These are phyloP conservation scores for Phytophthora fragariaefolia DNA, from an alignment of 352 stramenopile genomes.

Conservation along the genomic window DNA sequence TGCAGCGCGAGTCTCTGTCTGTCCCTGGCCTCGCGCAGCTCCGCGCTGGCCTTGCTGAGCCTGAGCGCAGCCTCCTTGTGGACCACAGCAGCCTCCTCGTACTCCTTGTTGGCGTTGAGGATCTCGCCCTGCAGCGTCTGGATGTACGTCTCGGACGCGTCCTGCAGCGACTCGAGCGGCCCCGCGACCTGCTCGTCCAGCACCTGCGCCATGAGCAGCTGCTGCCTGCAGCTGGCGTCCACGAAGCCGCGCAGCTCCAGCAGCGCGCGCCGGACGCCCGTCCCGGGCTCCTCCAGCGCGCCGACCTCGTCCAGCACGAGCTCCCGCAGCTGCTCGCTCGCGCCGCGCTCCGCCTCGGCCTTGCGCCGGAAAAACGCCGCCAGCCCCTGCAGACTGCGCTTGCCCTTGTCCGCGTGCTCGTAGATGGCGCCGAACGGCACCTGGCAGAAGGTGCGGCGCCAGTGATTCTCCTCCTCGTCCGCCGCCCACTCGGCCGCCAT, in stretches of 20 bases:
- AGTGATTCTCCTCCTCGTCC: constrained; percentile 83
- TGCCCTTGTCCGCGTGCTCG: constrained; percentile 78
- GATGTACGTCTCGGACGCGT: constrained; percentile 80
- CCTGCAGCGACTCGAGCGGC: constrained; percentile 79
- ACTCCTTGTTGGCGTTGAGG: constrained; percentile 77
- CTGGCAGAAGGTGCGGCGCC: constrained; percentile 88
- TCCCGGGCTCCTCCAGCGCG: constrained; percentile 71
- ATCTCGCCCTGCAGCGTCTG: constrained; percentile 82
- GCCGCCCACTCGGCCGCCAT: constrained; percentile 37
- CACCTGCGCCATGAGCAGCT: constrained; percentile 76
- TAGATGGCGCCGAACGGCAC: constrained; percentile 84
- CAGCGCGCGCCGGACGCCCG: constrained; percentile 66
- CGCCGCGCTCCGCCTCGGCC: constrained; percentile 63
- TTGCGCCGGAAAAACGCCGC: constrained; percentile 79
- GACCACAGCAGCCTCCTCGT: constrained; percentile 44
- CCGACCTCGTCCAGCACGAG: constrained; percentile 58
- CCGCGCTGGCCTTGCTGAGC: constrained; percentile 45
- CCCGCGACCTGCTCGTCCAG: constrained; percentile 85
- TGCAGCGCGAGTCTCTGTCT: constrained; percentile 76
- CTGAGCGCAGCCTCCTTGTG: constrained; percentile 51
- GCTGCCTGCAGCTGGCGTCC: constrained; percentile 66
- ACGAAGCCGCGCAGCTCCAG: constrained; percentile 69
- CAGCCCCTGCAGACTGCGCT: constrained; percentile 73
- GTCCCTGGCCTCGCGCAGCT: constrained; percentile 60
- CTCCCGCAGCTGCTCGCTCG: constrained; percentile 67